phyloP scores from a whole-genome alignment of 306 rosid genomes.

The Canavalia gladiata region DNA sequence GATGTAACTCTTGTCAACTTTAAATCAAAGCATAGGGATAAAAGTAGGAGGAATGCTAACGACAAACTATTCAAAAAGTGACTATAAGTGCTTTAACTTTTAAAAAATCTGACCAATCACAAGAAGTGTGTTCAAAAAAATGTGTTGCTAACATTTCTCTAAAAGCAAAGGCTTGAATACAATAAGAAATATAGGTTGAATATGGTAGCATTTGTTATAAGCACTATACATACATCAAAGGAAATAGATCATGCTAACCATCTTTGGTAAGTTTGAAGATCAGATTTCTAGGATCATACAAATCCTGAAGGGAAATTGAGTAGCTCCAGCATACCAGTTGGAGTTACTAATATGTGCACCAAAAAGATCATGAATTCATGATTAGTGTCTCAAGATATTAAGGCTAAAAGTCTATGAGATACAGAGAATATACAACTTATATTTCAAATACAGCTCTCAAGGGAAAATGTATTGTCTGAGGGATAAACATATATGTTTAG shows the following conservation, averaged over 20 bases:
- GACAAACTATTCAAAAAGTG: no score
- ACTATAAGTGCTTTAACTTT: no score
- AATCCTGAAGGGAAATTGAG: conserved; percentile 27
- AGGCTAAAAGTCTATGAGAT: conserved; percentile 31
- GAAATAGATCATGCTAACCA: conserved; percentile 17
- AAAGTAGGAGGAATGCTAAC: background rate
- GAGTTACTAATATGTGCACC: conserved; percentile 32
- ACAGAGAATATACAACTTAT: conserved; percentile 17
- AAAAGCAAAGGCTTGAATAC: conserved; percentile 8
- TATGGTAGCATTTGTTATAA: conserved; percentile 5
- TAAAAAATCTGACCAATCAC: no score
- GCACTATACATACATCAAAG: conserved; percentile 1
- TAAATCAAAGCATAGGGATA: conserved; percentile 10
- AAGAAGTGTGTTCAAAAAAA: no score
- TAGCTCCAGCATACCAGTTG: conserved; percentile 6
- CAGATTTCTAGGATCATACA: conserved; percentile 21
- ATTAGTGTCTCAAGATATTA: conserved; percentile 20
- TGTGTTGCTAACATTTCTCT: no score
- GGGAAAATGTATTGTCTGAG: conserved; percentile 5
- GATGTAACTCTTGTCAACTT: conserved; percentile 15
- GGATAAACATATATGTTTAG: conserved; percentile 21
- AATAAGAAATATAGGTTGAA: conserved; percentile 26
- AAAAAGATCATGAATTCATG: conserved; percentile 24
- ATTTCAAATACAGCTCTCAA: conserved; percentile 31
- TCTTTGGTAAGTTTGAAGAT: conserved; percentile 40